Conservation (phyloP, 1,284 basidiomycete genomes). For the Leccinum fallax region DNA sequence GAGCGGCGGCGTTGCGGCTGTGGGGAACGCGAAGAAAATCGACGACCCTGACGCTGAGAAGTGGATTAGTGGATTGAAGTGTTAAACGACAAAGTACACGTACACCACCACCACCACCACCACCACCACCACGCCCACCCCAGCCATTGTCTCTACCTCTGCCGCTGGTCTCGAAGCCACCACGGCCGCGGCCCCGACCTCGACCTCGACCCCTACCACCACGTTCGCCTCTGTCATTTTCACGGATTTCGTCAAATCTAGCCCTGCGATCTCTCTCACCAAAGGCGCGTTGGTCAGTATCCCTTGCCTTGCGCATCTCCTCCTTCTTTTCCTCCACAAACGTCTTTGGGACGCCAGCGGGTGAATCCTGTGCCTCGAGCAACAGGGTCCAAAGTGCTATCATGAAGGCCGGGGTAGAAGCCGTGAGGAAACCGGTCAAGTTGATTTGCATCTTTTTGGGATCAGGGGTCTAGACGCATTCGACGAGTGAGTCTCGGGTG, state of each 20-base stretch:
- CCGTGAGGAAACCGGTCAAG: constrained; percentile 87
- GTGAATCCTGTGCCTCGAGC: constrained; percentile 86
- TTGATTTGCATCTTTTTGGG: constrained; percentile 96
- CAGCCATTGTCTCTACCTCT: constrained; percentile 40
- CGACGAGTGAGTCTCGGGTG: neutral
- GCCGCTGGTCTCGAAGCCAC: constrained; percentile 43
- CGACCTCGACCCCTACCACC: constrained; percentile 50
- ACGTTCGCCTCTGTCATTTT: constrained; percentile 52
- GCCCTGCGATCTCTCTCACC: constrained; percentile 71
- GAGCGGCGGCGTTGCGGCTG: constrained; percentile 34
- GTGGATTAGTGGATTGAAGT: constrained; percentile 7
- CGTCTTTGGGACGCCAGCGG: constrained; percentile 89
- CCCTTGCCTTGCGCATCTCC: constrained; percentile 81
- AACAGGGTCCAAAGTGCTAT: constrained; percentile 86
- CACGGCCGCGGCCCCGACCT: constrained; percentile 49
- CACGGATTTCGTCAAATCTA: constrained; percentile 68
- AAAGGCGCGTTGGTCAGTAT: constrained; percentile 68
- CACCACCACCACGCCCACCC: constrained; percentile 39
- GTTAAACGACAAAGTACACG: constrained; percentile 25
- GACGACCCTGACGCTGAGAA: constrained; percentile 39
- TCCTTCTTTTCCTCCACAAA: constrained; percentile 97
- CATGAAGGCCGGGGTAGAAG: constrained; percentile 86
- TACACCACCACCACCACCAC: constrained; percentile 42
- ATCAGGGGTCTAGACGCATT: constrained; percentile 70
- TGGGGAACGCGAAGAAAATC: constrained; percentile 43